Conservation (phyloP, 2,329 filamentous ascomycete genomes). For the Myriosclerotinia duriaeana region DNA sequence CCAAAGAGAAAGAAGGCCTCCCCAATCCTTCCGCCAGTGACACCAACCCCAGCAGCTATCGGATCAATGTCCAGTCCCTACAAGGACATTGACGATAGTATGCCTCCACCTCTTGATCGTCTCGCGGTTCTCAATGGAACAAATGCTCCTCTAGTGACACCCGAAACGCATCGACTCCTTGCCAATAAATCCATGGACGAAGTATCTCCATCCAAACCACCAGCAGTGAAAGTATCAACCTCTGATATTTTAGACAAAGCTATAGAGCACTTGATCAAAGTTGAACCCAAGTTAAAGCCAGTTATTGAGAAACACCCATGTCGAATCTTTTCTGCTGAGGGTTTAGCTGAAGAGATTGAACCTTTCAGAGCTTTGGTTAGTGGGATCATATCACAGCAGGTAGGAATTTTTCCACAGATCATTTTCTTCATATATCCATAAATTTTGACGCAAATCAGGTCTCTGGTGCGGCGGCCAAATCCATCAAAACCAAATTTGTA, state of each 20-base stretch:
- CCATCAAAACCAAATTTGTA: constrained; percentile 85
- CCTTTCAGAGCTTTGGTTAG: constrained; percentile 81
- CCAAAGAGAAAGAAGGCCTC: constrained; percentile 25
- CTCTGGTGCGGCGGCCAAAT: constrained; percentile 83
- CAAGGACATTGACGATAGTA: constrained; percentile 44
- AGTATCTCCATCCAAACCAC: constrained; percentile 57
- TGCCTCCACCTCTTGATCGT: constrained; percentile 44
- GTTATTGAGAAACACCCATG: constrained; percentile 76
- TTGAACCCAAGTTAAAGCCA: constrained; percentile 69
- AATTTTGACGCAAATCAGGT: constrained; percentile 48
- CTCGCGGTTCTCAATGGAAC: constrained; percentile 63
- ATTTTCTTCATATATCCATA: neutral
- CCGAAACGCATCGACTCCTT: constrained; percentile 64
- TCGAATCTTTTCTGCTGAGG: constrained; percentile 74
- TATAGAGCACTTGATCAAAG: constrained; percentile 67
- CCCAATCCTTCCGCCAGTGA: constrained; percentile 39
- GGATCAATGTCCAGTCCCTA: constrained; percentile 48
- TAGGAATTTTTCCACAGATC: constrained; percentile 23
- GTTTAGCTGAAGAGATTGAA: constrained; percentile 80
- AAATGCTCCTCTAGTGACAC: constrained; percentile 71
- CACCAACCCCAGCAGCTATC: constrained; percentile 51
- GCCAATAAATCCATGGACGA: constrained; percentile 51
- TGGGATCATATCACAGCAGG: constrained; percentile 91
- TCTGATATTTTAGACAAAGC: constrained; percentile 73
- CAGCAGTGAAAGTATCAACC: constrained; percentile 51